Conservation (phyloP, 2,329 filamentous ascomycete genomes). For the Fusarium foetens region DNA sequence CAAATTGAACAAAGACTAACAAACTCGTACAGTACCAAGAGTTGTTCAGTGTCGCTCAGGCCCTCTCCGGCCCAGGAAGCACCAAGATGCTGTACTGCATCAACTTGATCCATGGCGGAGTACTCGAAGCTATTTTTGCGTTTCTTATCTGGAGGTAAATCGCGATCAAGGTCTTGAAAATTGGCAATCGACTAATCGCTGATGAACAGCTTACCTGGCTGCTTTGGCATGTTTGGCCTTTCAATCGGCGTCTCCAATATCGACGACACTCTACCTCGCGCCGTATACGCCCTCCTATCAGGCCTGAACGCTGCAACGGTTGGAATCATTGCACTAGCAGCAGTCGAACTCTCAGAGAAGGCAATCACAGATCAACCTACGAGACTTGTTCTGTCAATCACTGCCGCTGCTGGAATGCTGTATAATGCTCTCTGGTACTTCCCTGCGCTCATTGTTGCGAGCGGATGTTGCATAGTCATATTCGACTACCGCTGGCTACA, state of each 20-base stretch:
- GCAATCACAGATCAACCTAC: slow-evolving; percentile 73
- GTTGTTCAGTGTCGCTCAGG: slow-evolving; percentile 75
- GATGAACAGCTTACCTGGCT: slow-evolving; percentile 71
- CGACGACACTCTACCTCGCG: slow-evolving; percentile 64
- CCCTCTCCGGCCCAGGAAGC: slow-evolving; percentile 72
- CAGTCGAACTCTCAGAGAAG: slow-evolving; percentile 73
- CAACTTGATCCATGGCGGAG: slow-evolving; percentile 69
- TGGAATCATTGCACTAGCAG: slow-evolving; percentile 76
- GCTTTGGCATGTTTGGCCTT: slow-evolving; percentile 75
- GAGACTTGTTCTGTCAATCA: slow-evolving; percentile 70
- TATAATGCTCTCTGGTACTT: slow-evolving; percentile 83
- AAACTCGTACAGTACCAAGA: slow-evolving; percentile 68
- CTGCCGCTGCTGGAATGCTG: slow-evolving; percentile 71
- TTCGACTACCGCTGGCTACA: slow-evolving; percentile 52
- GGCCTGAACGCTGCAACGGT: slow-evolving; percentile 79
- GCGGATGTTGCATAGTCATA: not conserved
- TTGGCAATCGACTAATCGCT: no score
- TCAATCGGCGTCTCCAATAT: slow-evolving; percentile 72
- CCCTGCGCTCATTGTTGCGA: slow-evolving; percentile 59
- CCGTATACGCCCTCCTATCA: slow-evolving; percentile 75
- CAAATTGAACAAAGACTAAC: not conserved
- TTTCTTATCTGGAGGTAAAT: slow-evolving; percentile 72
- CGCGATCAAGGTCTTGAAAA: slow-evolving; percentile 47
- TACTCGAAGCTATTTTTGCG: slow-evolving; percentile 65
- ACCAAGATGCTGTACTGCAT: slow-evolving; percentile 80